These are phyloP conservation scores for Bjerkandera adusta DNA, from an alignment of 1,284 basidiomycete genomes.

Conservation along the genomic window DNA sequence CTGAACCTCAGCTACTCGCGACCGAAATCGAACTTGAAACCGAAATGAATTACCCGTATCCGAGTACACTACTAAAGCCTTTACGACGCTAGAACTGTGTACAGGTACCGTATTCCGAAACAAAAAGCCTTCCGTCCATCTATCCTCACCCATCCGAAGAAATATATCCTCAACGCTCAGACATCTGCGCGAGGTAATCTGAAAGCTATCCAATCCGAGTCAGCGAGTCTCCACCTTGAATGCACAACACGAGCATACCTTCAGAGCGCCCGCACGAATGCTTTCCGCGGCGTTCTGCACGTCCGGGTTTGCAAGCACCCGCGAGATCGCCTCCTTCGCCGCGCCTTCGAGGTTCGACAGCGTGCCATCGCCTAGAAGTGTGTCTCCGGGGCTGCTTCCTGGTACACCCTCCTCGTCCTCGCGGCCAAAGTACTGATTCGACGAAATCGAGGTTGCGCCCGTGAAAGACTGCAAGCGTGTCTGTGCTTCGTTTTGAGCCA, in stretches of 20 bases:
- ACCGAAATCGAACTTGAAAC: no score
- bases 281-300: slow-evolving; percentile 87
- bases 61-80: no score
- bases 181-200: slow-evolving; percentile 78
- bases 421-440: slow-evolving; percentile 93
- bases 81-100: no score
- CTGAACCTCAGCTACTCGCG: no score
- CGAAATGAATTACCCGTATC: no score
- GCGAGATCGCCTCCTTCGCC: slow-evolving; percentile 77
- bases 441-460: slow-evolving; percentile 93
- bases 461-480: slow-evolving; percentile 82
- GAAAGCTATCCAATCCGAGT: slow-evolving; percentile 49
- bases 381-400: slow-evolving; percentile 36
- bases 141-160: no score
- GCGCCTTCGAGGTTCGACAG: slow-evolving; percentile 74
- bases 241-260: slow-evolving; percentile 52
- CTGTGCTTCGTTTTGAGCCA: slow-evolving; percentile 74
- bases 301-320: slow-evolving; percentile 86
- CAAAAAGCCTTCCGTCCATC: no score
- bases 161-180: slow-evolving; percentile 58
- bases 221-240: slow-evolving; percentile 4
- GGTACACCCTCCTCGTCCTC: slow-evolving; percentile 74
- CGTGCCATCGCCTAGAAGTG: slow-evolving; percentile 64
- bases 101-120: no score
- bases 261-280: slow-evolving; percentile 81